Percentiles rank a stretch among this genome's conserved stretches.
These are phyloP conservation scores for Penicillium steckii DNA, from an alignment of 495 filamentous ascomycete species.

Conservation along the genomic window DNA sequence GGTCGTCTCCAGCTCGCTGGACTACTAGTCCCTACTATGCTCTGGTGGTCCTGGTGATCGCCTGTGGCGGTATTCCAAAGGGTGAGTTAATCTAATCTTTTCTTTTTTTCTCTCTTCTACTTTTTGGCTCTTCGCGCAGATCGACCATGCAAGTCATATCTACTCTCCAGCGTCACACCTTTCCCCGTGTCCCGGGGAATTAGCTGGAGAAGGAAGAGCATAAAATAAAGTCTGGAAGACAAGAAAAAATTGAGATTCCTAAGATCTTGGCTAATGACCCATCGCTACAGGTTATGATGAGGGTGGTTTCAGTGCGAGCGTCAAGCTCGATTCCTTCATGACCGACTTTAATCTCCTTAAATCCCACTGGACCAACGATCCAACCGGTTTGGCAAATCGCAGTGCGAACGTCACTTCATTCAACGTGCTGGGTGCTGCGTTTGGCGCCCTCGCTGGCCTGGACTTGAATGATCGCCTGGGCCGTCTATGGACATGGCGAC, in stretches of 20 bases:
- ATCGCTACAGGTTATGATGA: constrained; percentile 44
- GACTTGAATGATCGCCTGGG: constrained; percentile 43
- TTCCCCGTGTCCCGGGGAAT: not conserved
- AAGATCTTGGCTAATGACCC: not conserved
- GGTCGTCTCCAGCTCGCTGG: constrained; percentile 36
- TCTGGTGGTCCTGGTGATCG: constrained; percentile 38
- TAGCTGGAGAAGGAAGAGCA: too few relatives aligned
- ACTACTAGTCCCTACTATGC: constrained; percentile 41
- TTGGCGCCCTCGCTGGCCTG: constrained; percentile 39
- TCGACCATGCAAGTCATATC: not conserved
- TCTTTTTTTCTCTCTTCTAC: not conserved
- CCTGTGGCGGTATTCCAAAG: constrained; percentile 46
- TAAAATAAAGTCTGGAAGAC: too few relatives aligned
- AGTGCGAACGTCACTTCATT: constrained; percentile 48
- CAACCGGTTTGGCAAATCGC: constrained; percentile 39
- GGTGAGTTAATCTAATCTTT: constrained; percentile 20
- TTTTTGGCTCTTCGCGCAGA: not conserved
- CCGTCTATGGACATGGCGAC: constrained; percentile 38
- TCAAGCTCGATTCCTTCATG: constrained; percentile 38
- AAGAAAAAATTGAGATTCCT: too few relatives aligned
- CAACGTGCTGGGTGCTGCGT: constrained; percentile 42
- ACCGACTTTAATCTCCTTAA: constrained; percentile 39
- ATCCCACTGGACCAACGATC: constrained; percentile 35
- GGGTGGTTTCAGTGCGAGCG: constrained; percentile 46
- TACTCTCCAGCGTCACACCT: not conserved